Conservation (phyloP, 495 filamentous ascomycete species). For the Penicillium steckii region DNA sequence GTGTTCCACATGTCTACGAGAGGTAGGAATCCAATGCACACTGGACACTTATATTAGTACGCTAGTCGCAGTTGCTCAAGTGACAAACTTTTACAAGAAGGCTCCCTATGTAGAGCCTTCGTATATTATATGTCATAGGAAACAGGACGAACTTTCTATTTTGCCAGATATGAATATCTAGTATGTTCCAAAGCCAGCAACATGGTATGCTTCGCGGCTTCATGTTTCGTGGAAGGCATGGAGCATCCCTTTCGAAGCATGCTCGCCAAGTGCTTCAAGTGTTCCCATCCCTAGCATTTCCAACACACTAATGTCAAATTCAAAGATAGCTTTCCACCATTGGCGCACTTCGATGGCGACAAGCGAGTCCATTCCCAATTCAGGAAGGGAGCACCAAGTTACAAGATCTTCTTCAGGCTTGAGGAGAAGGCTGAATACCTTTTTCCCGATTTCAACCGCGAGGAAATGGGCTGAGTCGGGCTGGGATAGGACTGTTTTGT, state of each 20-base stretch:
- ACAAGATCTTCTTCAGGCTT: constrained; percentile 4
- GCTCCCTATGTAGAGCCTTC: too few relatives aligned
- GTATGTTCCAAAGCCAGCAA: too few relatives aligned
- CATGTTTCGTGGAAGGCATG: not conserved
- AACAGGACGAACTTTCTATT: too few relatives aligned
- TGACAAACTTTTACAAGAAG: too few relatives aligned
- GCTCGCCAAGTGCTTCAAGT: not conserved
- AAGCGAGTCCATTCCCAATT: constrained; percentile 45
- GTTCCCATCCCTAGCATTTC: constrained; percentile 25
- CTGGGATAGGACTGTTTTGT: constrained; percentile 1
- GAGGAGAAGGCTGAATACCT: constrained; percentile 20
- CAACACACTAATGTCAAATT: constrained; percentile 33
- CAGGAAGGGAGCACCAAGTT: constrained; percentile 33
- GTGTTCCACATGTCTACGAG: too few relatives aligned
- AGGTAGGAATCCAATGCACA: too few relatives aligned
- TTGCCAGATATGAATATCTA: too few relatives aligned
- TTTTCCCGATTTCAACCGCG: constrained; percentile 44
- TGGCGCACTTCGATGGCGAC: constrained; percentile 44
- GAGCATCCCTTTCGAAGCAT: constrained; percentile 3
- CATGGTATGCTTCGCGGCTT: too few relatives aligned
- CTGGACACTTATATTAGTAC: too few relatives aligned
- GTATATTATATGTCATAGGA: too few relatives aligned
- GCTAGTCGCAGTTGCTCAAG: too few relatives aligned
- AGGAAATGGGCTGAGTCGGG: constrained; percentile 32
- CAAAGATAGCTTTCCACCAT: constrained; percentile 36